Percentiles rank a stretch among this genome's conserved stretches.
These are phyloP conservation scores for Hymenoscyphus linearis DNA, from an alignment of 2,329 filamentous ascomycete genomes.

Conservation along the genomic window DNA sequence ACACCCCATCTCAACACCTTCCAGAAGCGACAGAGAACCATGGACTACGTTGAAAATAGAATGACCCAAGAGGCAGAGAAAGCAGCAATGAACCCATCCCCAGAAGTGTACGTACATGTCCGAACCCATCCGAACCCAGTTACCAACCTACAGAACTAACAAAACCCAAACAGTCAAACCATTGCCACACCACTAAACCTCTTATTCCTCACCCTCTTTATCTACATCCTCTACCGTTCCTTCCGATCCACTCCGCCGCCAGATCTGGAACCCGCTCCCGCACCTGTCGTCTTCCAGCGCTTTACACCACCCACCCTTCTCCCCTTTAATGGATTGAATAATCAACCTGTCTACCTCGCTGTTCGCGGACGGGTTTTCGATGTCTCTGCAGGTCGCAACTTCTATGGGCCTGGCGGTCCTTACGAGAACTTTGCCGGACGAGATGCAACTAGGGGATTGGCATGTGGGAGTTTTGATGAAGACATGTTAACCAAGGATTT, in stretches of 20 bases:
- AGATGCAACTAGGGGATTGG: constrained; percentile 83
- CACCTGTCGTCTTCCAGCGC: constrained; percentile 58
- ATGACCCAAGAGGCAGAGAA: constrained; percentile 32
- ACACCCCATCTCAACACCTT: neutral
- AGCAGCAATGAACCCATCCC: constrained; percentile 24
- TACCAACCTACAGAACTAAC: neutral
- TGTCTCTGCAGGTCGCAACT: constrained; percentile 79
- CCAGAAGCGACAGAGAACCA: constrained; percentile 7
- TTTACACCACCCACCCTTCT: constrained; percentile 78
- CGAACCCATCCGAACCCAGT: constrained; percentile 4
- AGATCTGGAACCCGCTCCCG: constrained; percentile 45
- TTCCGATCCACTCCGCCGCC: constrained; percentile 45
- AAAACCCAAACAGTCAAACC: constrained; percentile 17
- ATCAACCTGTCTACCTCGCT: constrained; percentile 77
- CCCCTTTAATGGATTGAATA: constrained; percentile 73
- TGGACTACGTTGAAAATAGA: constrained; percentile 34
- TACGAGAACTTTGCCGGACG: constrained; percentile 95
- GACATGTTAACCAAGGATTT: constrained; percentile 92
- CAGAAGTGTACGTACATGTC: constrained; percentile 28
- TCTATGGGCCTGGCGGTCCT: constrained; percentile 92
- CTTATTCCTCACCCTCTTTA: constrained; percentile 49
- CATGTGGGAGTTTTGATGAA: constrained; percentile 87
- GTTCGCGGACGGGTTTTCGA: constrained; percentile 90
- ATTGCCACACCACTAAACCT: constrained; percentile 59
- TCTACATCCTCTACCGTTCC: constrained; percentile 54